Evolutionary conservation across 306 rosid species (phyloP).

Genomic region (Trifolium repens): DNA sequence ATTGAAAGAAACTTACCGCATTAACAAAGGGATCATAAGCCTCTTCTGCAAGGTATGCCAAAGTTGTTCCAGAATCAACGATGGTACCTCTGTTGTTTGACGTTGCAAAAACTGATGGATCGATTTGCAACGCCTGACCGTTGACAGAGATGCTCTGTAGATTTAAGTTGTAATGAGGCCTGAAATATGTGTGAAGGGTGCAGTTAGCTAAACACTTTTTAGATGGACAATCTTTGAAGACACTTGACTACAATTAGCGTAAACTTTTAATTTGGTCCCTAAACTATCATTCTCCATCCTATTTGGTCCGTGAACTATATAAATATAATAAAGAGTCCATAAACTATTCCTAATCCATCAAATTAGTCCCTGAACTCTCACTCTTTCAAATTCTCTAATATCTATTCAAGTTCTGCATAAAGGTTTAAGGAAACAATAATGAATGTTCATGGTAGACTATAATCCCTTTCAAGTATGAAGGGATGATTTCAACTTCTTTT

Average conservation of each 20-base stretch:
- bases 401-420: neutral
- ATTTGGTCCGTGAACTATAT: no score
- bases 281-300: no score
- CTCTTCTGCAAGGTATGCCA: slow-evolving; percentile 93
- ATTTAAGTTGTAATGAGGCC: slow-evolving; percentile 94
- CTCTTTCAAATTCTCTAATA: neutral
- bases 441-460: slow-evolving; percentile 2
- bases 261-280: no score
- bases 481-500: slow-evolving; percentile 14
- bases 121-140: slow-evolving; percentile 65
- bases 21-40: slow-evolving; percentile 80
- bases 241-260: neutral
- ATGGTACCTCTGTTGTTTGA: slow-evolving; percentile 86
- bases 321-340: no score
- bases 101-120: slow-evolving; percentile 76
- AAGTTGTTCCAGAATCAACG: slow-evolving; percentile 94
- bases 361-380: neutral
- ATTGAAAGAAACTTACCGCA: slow-evolving; percentile 71
- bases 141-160: slow-evolving; percentile 92
- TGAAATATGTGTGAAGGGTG: slow-evolving; percentile 51
- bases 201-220: slow-evolving; percentile 35
- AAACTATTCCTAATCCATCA: no score
- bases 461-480: slow-evolving; percentile 4
- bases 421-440: neutral
- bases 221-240: slow-evolving; percentile 32